Evolutionary conservation across 208 protist genomes (phyloP).

Genomic region (Acanthamoeba divionensis): DNA sequence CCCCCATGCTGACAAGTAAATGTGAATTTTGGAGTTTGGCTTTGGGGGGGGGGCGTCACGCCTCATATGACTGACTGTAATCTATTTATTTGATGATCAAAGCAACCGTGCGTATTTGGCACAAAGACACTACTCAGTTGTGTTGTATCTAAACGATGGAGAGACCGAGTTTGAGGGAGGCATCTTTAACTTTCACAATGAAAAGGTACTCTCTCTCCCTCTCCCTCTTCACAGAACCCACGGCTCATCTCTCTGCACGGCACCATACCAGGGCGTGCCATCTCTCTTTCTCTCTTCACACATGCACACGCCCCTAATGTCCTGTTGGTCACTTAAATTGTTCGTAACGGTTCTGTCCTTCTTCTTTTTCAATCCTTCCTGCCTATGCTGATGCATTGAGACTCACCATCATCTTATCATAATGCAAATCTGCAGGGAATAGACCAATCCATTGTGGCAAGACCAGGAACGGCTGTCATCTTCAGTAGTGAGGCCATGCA

Average conservation of each 20-base stretch:
- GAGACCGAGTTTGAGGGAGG: background rate
- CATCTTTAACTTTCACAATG: conserved; percentile 13
- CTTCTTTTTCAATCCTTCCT: background rate
- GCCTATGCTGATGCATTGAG: background rate
- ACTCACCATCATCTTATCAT: background rate
- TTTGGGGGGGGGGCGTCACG: no score
- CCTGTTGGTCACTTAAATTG: background rate
- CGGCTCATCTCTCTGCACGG: no score
- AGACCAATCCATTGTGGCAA: background rate
- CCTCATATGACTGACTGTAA: background rate
- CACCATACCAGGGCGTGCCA: no score
- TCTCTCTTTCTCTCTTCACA: no score
- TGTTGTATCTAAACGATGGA: conserved; percentile 37
- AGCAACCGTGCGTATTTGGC: conserved; percentile 3
- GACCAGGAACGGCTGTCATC: background rate
- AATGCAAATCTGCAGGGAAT: background rate
- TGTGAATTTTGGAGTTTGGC: background rate
- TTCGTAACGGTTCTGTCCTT: background rate
- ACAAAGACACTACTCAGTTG: conserved; percentile 29
- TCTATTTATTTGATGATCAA: background rate
- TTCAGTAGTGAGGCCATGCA: background rate
- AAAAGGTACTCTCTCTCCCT: background rate
- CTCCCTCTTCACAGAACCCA: no score
- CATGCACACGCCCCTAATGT: no score
- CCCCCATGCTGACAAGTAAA: background rate